Evolutionary conservation across 768 basidiomycete species (phyloP), one percentile per base, ranked within the genome.

Genomic region (Mycena galericulata): DNA sequence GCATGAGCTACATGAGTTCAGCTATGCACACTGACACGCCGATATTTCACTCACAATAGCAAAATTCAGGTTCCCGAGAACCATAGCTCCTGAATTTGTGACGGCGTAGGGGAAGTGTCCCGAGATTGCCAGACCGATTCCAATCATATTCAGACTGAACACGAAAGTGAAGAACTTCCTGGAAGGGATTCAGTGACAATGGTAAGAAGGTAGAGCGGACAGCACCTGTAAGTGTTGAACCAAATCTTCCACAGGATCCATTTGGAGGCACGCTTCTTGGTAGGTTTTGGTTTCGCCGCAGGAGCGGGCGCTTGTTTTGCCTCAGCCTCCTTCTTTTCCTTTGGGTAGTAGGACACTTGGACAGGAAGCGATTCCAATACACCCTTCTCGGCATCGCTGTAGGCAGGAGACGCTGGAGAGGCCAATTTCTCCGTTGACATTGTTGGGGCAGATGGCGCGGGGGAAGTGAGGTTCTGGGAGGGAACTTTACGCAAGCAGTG

Each of bases 101-200:
- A 80, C 76, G 2, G 87, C 89, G 71, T 93, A 93, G 7, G 86
- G 85, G 81, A 88, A 93, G 65, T 87, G 86, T 8, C 90, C 91
- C 29, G 87, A 84, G 12, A 85, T 87, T 1, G 92, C 90, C 17
- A 92, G 79, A 26, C 82, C 84, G 45, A 93, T 78, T 26, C 85
- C 90, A 32, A 88, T 84, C 79, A 89, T 84, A 76, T 93, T 93
- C 27, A 92, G 74, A 2, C 80, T 79, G 69, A 91, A 84, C 5
- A 86, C 76, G 55, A 92, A 83, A 1, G 87, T 87, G 75, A 92
- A 93, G 71, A 93, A 90, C 77, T 91, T 91, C 68, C 91, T 91
- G 57, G 17, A 65, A 29, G 50, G 50, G 30, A 4, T 40, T 66
- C 34, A 54, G 64, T 26, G 26, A n/a, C 8, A 36, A 26, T 40